Evolutionary conservation across 2,329 filamentous ascomycete species (phyloP), one percentile per base, ranked within the genome.

Genomic region (Eurotiales sp.): DNA sequence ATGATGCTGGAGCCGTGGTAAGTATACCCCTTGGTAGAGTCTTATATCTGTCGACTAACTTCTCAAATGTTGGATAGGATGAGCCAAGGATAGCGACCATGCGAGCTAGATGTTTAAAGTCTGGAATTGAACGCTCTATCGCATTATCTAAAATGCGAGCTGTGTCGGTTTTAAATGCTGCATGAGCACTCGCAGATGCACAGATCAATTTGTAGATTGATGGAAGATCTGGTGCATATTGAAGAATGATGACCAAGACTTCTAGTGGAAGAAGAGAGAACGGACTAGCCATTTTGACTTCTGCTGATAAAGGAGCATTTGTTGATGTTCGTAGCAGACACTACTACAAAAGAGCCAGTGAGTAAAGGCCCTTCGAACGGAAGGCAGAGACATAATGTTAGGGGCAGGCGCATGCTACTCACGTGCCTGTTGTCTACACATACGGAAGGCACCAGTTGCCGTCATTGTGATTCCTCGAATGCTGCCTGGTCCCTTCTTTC

Each of bases 1-100:
- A 39, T 25, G 37, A 49, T 14, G 40, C 19, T 25, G 21, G 30
- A 48, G 51, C 39, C 17, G 15, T 44, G n/a, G 21, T 49, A 40
- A 53, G 51, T 40, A 45, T 32, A 7, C 40, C 32, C 8, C 40
- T 14, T 29, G 29, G 51, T 14, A 52, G 44, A 4, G 5, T 15
- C 15, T 34, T 34, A 14, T 14, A 34, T 15, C 15, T 34, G 30
- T 19, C n/a, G 8, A 37, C 7, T 17, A 37, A 21, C 4, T 37
- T 11, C 8, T 15, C n/a, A 19, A 37, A 37, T 6, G 34, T 37
- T 10, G 34, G 34, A 8, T 37, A 8, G n/a, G 19, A 42, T 27
- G 34, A 19, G 21, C 40, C 21, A 5, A 42, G 40, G 27, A 42
- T 42, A 15, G 11, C 40, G 27, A 42, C 11, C 40, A 42, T 42